Conservation (phyloP, 75 land plant species). For the Adiantum capillusveneris region DNA sequence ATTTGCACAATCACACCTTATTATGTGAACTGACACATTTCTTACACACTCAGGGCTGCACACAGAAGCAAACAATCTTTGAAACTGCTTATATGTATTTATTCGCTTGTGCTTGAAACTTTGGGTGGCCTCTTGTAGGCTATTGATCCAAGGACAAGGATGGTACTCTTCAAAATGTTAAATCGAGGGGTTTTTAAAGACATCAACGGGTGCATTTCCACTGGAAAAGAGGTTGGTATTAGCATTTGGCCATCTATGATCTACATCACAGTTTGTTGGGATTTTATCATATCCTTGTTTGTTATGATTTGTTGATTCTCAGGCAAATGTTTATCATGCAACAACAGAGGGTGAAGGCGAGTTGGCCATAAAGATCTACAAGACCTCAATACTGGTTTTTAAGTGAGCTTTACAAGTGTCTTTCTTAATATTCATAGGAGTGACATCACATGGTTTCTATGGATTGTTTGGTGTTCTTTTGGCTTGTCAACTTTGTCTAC, state of each 20-base stretch:
- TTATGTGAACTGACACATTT: no score
- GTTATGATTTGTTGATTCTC: not conserved
- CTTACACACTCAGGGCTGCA: no score
- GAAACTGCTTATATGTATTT: no score
- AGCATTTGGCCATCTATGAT: no score
- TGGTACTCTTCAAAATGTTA: conserved; percentile 92
- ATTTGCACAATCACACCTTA: not conserved
- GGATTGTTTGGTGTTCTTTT: no score
- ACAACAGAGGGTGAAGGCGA: conserved; percentile 80
- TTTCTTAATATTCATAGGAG: no score
- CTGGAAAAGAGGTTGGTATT: conserved; percentile 82
- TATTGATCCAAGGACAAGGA: conserved; percentile 88
- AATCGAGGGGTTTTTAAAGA: conserved; percentile 86
- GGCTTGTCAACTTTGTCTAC: no score
- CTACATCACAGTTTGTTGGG: no score
- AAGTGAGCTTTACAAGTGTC: conserved; percentile 56
- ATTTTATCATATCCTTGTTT: not conserved
- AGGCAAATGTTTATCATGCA: conserved; percentile 99
- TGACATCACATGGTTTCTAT: no score
- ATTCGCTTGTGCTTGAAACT: not conserved
- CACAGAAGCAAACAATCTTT: no score
- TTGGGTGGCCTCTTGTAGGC: conserved; percentile 76
- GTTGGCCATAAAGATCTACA: conserved; percentile 87
- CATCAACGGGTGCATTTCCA: conserved; percentile 96
- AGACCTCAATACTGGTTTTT: conserved; percentile 92